Percentiles rank a stretch among this genome's conserved stretches.
Conservation (phyloP, 352 stramenopile species). For the Blastocystis sp. region DNA sequence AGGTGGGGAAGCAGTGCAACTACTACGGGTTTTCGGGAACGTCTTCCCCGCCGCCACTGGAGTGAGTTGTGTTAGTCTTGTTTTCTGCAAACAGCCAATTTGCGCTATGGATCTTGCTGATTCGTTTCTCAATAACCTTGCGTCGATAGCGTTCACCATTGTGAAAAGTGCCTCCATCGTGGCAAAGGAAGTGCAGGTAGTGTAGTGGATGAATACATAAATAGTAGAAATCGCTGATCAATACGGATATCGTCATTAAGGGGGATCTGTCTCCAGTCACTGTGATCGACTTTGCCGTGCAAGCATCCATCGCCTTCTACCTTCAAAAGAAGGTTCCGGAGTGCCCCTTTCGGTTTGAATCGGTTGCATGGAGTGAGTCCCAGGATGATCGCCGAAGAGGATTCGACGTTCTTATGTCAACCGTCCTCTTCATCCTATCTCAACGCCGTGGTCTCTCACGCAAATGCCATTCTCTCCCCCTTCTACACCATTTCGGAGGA, state of each 20-base stretch:
- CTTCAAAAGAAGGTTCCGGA: constrained; percentile 14
- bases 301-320: constrained; percentile 43
- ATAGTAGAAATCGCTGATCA: constrained; percentile 37
- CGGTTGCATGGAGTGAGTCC: no score
- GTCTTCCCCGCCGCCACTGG: not conserved
- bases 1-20: constrained; percentile 63
- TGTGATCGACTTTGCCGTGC: constrained; percentile 58
- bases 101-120: not conserved
- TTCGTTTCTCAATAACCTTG: not conserved
- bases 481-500: not conserved
- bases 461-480: not conserved
- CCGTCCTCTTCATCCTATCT: not conserved
- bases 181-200: constrained; percentile 44
- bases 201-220: not conserved
- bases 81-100: constrained; percentile 26
- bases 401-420: not conserved
- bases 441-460: not conserved
- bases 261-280: constrained; percentile 51
- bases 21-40: constrained; percentile 45
- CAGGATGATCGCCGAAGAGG: constrained; percentile 63
- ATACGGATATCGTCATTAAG: constrained; percentile 6
- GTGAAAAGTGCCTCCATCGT: constrained; percentile 49
- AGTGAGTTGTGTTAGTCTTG: constrained; percentile 33
- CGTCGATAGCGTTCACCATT: not conserved
- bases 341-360: constrained; percentile 5